Evolutionary conservation across 106 monocot species (phyloP), one percentile per base, ranked within the genome.

Genomic region (Dioscorea dumetorum): DNA sequence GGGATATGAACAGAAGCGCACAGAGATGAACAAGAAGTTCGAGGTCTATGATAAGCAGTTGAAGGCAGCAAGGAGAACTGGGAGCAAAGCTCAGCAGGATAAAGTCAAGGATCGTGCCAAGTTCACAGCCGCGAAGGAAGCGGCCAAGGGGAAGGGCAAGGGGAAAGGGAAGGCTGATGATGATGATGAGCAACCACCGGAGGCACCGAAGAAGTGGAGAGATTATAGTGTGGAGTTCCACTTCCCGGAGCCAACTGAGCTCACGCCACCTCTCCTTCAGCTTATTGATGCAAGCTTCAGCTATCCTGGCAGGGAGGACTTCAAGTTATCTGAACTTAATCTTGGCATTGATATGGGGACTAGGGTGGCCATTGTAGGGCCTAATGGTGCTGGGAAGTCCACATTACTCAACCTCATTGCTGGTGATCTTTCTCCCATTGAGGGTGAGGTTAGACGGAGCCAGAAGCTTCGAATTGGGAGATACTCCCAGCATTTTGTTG

Each of bases 341-440:
- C 91, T 89, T 13, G 97, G 97, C 9, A 97, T 97, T 66, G 97
- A 97, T 57, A 97, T 97, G 97, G 97, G 97, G 13, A 97, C 97
- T 1, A 74, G 97, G 59, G 97, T 97, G 15, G 91, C 97, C 0
- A 97, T 97, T 50, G 97, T 97, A 2, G 97, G 97, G 50, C 91
- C 91, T 16, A 97, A 97, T 73, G 97, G 97, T 2, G 97, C 97
- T 11, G 97, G 97, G 16, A 97, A 97, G 58, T 97, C 97, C 18
- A 97, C 97, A 23, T 72, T 97, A 11, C 86, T 97, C 2, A 97
- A 97, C 72, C 78, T 97, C 65, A 86, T 97, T 18, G 97, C 97
- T 18, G 97, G 91, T 10, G 97, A 97, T 63, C 70, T 92, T 57
- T 57, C 66, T 24, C 92, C 91, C 5, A 70, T 78, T 31, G 82